Conservation (phyloP, 495 filamentous ascomycete genomes). For the Amorphotheca resinae region DNA sequence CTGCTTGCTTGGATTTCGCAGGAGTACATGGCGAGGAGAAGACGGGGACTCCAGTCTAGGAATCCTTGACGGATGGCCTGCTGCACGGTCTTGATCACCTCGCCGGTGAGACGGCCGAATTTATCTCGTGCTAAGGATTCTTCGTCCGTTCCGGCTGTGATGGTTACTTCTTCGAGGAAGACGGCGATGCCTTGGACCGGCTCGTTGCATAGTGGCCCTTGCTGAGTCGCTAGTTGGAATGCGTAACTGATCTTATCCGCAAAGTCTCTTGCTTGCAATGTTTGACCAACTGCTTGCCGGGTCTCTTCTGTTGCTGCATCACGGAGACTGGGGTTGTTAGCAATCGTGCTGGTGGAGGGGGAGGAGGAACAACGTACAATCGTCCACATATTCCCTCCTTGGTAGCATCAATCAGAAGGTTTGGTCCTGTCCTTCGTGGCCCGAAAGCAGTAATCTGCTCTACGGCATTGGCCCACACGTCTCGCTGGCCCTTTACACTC, state of each 20-base stretch:
- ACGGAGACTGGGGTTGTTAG: conserved; percentile 20
- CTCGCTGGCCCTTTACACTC: conserved; percentile 48
- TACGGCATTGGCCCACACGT: conserved; percentile 64
- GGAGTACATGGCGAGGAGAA: conserved; percentile 96
- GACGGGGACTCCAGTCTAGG: conserved; percentile 86
- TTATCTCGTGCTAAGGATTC: conserved; percentile 41
- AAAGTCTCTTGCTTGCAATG: conserved; percentile 59
- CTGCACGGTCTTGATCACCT: conserved; percentile 78
- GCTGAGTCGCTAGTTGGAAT: conserved; percentile 83
- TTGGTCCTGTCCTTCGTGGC: conserved; percentile 72
- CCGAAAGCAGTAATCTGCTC: conserved; percentile 84
- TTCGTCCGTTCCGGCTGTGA: conserved; percentile 42
- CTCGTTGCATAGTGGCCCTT: conserved; percentile 86
- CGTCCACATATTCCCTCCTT: conserved; percentile 57
- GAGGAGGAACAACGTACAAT: conserved; percentile 43
- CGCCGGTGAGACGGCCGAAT: conserved; percentile 76
- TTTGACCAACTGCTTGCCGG: conserved; percentile 27
- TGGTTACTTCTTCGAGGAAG: conserved; percentile 68
- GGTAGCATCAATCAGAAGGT: conserved; percentile 79
- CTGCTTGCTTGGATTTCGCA: conserved; percentile 94
- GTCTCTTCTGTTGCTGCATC: conserved; percentile 8
- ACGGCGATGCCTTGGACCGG: conserved; percentile 89
- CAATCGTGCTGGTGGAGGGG: conserved; percentile 3
- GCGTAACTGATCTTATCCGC: conserved; percentile 83
- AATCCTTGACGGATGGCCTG: conserved; percentile 79